These are phyloP conservation scores for Cucurbita pepo DNA, from an alignment of 306 rosid genomes.

Conservation along the genomic window DNA sequence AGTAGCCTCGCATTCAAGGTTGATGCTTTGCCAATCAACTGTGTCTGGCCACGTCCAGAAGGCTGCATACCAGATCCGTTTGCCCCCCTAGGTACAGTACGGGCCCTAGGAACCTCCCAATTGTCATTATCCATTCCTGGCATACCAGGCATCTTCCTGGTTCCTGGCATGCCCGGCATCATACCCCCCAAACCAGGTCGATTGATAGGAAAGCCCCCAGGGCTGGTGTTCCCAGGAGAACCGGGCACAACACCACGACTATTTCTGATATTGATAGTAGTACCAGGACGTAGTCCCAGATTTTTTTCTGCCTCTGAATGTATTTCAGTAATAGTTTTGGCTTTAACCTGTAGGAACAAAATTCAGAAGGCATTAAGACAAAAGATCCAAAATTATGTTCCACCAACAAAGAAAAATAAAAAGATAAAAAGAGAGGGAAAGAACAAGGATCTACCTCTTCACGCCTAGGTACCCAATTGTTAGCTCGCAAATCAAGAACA, in stretches of 20 bases:
- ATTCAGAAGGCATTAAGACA: not conserved
- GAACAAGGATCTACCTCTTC: conserved; percentile 57
- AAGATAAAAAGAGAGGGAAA: not conserved
- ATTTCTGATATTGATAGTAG: conserved; percentile 73
- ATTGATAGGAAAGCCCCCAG: conserved; percentile 50
- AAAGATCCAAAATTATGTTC: not conserved
- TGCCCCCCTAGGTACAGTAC: conserved; percentile 65
- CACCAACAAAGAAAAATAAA: not conserved
- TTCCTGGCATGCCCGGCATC: conserved; percentile 99
- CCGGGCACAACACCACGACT: conserved; percentile 40
- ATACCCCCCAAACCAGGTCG: conserved; percentile 82
- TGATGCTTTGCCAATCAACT: conserved; percentile 37
- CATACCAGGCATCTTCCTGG: conserved; percentile 89
- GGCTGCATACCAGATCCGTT: conserved; percentile 33
- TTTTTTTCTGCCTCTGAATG: conserved; percentile 90
- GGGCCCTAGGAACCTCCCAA: conserved; percentile 66
- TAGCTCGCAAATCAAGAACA: conserved; percentile 67
- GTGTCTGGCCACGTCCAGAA: conserved; percentile 60
- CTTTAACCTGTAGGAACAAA: conserved; percentile 44
- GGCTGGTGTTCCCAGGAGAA: conserved; percentile 40
- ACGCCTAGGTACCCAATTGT: conserved; percentile 90
- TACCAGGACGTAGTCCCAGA: conserved; percentile 97
- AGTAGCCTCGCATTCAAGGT: conserved; percentile 45
- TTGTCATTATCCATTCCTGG: conserved; percentile 81
- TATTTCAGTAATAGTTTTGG: conserved; percentile 88